Conservation (phyloP, 805 yeast species). For the Schizosaccharomyces octosporus region DNA sequence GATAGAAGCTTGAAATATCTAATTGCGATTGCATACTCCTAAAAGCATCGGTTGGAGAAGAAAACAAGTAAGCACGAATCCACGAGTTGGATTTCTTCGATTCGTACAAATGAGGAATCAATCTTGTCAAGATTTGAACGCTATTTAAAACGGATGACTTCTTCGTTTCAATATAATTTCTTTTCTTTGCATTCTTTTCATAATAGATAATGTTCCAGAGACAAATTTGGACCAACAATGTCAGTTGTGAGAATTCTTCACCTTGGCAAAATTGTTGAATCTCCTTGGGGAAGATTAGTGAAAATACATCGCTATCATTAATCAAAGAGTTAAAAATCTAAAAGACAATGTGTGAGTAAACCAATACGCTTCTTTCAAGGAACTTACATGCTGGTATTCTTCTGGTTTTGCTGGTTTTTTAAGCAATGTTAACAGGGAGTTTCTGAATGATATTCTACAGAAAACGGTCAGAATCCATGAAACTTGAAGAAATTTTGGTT, state of each 20-base stretch:
- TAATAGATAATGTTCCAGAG: background rate
- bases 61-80: background rate
- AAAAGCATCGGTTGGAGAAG: too few species aligned
- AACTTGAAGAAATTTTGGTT: background rate
- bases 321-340: too few species aligned
- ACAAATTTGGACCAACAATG: background rate
- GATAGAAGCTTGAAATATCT: background rate
- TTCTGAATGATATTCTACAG: background rate
- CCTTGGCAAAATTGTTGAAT: background rate
- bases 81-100: background rate
- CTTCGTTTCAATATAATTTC: too few species aligned
- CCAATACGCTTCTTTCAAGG: background rate
- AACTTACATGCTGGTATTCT: background rate
- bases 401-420: background rate
- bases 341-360: background rate
- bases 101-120: background rate
- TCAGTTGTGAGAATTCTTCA: background rate
- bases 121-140: background rate
- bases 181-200: background rate
- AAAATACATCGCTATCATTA: background rate
- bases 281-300: background rate
- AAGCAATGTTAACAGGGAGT: background rate
- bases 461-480: background rate
- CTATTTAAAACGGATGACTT: background rate
- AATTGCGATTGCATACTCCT: background rate